Evolutionary conservation across 768 basidiomycete genomes (phyloP), one percentile per base, ranked within the genome.

Genomic region (Boletellus ananiceps): DNA sequence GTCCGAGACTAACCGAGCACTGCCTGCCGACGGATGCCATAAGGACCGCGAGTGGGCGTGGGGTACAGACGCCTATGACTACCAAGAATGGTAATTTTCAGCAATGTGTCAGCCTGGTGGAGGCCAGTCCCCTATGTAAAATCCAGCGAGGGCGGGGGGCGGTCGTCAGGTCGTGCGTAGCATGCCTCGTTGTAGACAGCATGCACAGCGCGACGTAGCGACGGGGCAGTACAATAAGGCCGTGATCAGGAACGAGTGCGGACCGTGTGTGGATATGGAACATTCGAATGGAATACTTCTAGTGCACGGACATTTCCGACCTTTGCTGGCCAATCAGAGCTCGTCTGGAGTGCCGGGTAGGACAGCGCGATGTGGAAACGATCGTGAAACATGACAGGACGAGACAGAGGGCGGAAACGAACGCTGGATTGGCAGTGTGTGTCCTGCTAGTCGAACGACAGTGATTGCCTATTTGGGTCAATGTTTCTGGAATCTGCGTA

Each of bases 251-350:
- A 23, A 35, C 38, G n/a, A 15, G 41, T 42, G 46, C 56, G 49
- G 48, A 44, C 53, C 13, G 38, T 41, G 25, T 14, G 54, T 51
- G 60, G 52, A 50, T 18, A 58, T 56, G 49, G 62, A 63, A 63
- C 44, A 49, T 63, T 64, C 62, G 52, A 64, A 58, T 63, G 31
- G 62, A 64, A 62, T 36, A 2, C 16, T 19, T 40, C 19, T 36
- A 11, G 11, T 7, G 9, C 50, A 5, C 58, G 62, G 58, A 47
- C 19, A 52, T 58, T 25, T 47, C 61, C 61, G 56, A 2, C 18
- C 19, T 2, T n/a, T n/a, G 33, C 2, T 36, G 14, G 25, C 39
- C 39, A 29, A 19, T 15, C 15, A 34, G 40, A 25, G n/a, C 41
- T 38, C 23, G 4, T 19, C 16, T 40, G 4, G 23, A 7, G 6